Evolutionary conservation across 1,284 basidiomycete genomes (phyloP).

Genomic region (Rhodotorula sp.): DNA sequence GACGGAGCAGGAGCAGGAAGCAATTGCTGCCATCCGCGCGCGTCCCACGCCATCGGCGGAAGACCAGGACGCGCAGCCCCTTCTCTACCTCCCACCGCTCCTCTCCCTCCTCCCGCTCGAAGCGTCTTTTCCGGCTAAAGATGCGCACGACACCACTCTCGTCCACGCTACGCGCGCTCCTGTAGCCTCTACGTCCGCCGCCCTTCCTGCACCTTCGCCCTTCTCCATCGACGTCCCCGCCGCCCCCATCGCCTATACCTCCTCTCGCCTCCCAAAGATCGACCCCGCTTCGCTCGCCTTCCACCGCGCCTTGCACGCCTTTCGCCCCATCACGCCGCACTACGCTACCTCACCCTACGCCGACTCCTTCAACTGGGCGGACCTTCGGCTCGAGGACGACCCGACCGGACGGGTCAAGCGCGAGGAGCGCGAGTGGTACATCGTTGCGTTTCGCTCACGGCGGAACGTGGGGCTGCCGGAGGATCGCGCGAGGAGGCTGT

Average conservation of each 20-base stretch:
- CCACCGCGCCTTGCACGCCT: conserved; percentile 77
- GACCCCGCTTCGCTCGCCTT: conserved; percentile 78
- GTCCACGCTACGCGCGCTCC: neutral
- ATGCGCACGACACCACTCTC: neutral
- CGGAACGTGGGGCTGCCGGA: conserved; percentile 55
- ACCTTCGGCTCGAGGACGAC: conserved; percentile 65
- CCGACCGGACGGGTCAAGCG: conserved; percentile 34
- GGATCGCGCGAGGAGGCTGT: conserved; percentile 55
- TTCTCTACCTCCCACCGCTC: conserved; percentile 64
- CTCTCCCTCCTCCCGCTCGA: conserved; percentile 66
- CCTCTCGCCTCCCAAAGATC: conserved; percentile 75
- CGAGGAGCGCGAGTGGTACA: conserved; percentile 61
- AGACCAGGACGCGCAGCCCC: neutral
- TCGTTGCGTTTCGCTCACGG: conserved; percentile 81
- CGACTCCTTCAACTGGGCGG: conserved; percentile 83
- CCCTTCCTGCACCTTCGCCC: conserved; percentile 36
- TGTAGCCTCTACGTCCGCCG: neutral
- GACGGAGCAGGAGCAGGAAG: neutral
- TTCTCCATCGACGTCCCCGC: conserved; percentile 18
- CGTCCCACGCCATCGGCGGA: neutral
- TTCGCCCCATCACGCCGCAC: conserved; percentile 61
- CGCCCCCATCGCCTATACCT: conserved; percentile 61
- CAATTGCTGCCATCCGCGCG: neutral
- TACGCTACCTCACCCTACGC: conserved; percentile 69
- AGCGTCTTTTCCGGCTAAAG: conserved; percentile 42